phyloP scores from a whole-genome alignment of 768 basidiomycete genomes.

The Panaeolus papilionaceus region DNA sequence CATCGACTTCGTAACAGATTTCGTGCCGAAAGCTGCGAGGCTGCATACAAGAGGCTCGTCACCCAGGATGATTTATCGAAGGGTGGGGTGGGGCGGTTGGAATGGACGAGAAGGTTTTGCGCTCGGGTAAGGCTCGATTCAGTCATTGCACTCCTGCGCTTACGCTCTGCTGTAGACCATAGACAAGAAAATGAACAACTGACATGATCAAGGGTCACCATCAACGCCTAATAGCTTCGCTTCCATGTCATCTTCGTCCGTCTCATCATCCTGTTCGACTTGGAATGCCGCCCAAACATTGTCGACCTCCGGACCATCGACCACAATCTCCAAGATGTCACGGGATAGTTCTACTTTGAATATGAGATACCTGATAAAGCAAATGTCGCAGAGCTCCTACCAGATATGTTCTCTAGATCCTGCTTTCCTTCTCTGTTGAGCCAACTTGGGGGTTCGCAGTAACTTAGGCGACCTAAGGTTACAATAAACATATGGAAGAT shows the following conservation, averaged over 20 bases:
- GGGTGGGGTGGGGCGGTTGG: slow-evolving; percentile 42
- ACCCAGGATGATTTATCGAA: slow-evolving; percentile 31
- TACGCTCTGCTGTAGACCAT: slow-evolving; percentile 25
- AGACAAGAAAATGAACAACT: slow-evolving; percentile 26
- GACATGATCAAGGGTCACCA: slow-evolving; percentile 15
- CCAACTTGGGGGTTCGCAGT: slow-evolving; percentile 71
- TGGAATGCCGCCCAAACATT: slow-evolving; percentile 68
- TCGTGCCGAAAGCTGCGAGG: slow-evolving; percentile 59
- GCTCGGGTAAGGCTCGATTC: slow-evolving; percentile 41
- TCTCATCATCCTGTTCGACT: slow-evolving; percentile 46
- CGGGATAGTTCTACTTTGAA: slow-evolving; percentile 57
- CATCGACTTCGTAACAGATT: slow-evolving; percentile 54
- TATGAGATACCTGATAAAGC: slow-evolving; percentile 13
- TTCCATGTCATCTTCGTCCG: slow-evolving; percentile 68
- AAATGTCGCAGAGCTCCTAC: slow-evolving; percentile 39
- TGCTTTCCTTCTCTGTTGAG: slow-evolving; percentile 44
- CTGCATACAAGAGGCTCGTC: slow-evolving; percentile 46
- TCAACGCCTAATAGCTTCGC: slow-evolving; percentile 45
- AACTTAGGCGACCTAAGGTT: slow-evolving; percentile 78
- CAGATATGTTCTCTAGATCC: slow-evolving; percentile 52
- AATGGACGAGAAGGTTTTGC: slow-evolving; percentile 67
- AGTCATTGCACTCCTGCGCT: not conserved
- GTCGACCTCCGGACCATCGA: slow-evolving; percentile 76
- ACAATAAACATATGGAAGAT: slow-evolving; percentile 75
- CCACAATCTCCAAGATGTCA: slow-evolving; percentile 68